Conservation (phyloP, 164 flowering plant genomes). For the Vitis labrusca region DNA sequence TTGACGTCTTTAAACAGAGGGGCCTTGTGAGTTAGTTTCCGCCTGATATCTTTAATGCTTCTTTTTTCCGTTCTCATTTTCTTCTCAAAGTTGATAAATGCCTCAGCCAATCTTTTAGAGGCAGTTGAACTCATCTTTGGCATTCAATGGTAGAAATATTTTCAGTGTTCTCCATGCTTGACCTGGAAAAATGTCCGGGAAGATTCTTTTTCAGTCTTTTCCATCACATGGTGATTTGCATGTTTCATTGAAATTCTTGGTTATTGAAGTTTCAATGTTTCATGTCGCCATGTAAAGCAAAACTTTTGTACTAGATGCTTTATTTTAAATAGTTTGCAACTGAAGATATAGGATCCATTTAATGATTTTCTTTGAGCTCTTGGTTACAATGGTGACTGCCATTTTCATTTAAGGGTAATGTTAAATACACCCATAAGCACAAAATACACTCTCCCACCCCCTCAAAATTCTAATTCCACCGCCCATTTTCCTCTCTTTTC, state of each 20-base stretch:
- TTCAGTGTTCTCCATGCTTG: background rate
- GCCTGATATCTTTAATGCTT: too few species aligned
- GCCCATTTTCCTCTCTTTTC: too few species aligned
- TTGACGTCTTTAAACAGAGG: slow-evolving; percentile 57
- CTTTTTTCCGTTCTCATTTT: background rate
- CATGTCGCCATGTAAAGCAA: too few species aligned
- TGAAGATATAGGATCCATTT: too few species aligned
- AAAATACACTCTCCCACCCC: too few species aligned
- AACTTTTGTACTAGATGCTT: too few species aligned
- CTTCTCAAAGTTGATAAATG: background rate
- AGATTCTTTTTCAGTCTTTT: background rate
- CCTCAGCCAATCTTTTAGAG: background rate
- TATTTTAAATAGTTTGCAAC: too few species aligned
- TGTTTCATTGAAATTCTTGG: background rate
- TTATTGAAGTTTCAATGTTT: background rate
- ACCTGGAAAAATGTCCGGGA: background rate
- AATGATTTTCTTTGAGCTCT: too few species aligned
- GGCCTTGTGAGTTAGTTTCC: slow-evolving; percentile 40
- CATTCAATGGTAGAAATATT: background rate
- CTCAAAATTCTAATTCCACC: too few species aligned
- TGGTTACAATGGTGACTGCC: too few species aligned
- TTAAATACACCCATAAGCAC: too few species aligned
- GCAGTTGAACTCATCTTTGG: background rate
- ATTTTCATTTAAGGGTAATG: too few species aligned
- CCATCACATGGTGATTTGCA: background rate